Percentiles rank a stretch among this genome's conserved stretches.
Evolutionary conservation across 108 stramenopile genomes (phyloP).

Genomic region (Cyclotella cryptica): DNA sequence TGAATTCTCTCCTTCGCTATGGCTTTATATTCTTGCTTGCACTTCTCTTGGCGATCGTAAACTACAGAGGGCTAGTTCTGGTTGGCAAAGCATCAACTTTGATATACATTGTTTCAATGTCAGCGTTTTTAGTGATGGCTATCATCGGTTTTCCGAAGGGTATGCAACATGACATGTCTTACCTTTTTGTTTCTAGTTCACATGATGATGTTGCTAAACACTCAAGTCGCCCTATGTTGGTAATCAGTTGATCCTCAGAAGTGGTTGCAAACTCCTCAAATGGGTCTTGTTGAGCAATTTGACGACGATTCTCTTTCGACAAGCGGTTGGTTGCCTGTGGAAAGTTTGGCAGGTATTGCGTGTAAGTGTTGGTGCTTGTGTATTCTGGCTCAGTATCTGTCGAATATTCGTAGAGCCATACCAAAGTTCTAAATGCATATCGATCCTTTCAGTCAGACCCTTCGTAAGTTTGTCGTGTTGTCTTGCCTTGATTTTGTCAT

Average conservation of each 20-base stretch:
- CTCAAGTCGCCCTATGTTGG: not conserved
- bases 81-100: constrained; percentile 57
- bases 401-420: not conserved
- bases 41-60: constrained; percentile 36
- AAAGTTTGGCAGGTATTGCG: constrained; percentile 45
- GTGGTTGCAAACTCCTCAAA: constrained; percentile 61
- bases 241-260: constrained; percentile 49
- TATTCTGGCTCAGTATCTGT: not conserved
- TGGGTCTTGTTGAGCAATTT: constrained; percentile 24
- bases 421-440: not conserved
- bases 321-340: constrained; percentile 43
- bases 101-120: constrained; percentile 61
- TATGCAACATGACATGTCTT: not conserved
- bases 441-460: constrained; percentile 28
- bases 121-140: constrained; percentile 67
- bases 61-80: constrained; percentile 67
- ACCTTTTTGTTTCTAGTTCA: not conserved
- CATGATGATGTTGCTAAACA: not conserved
- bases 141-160: constrained; percentile 56
- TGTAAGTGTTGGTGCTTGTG: constrained; percentile 32
- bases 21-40: constrained; percentile 23
- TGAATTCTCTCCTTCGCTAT: constrained; percentile 28
- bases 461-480: no score
- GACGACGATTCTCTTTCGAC: constrained; percentile 34
- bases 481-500: no score